Conservation (phyloP, 352 stramenopile genomes). For the Blastocystis sp. region DNA sequence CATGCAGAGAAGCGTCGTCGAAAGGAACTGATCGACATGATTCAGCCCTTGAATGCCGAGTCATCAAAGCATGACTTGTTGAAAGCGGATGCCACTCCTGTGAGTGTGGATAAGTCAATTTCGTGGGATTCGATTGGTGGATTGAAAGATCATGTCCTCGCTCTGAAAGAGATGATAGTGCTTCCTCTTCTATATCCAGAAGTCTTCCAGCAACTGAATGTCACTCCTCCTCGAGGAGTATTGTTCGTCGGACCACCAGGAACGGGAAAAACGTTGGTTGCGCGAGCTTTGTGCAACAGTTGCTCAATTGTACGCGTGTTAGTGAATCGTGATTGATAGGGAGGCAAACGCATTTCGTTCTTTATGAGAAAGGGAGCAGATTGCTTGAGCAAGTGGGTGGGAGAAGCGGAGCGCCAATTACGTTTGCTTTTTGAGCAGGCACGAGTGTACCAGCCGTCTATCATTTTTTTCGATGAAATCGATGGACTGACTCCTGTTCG, state of each 20-base stretch:
- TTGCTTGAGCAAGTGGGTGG: constrained; percentile 83
- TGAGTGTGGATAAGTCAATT: constrained; percentile 76
- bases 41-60: constrained; percentile 8
- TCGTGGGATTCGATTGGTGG: constrained; percentile 79
- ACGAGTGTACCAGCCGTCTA: constrained; percentile 75
- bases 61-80: constrained; percentile 67
- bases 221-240: constrained; percentile 76
- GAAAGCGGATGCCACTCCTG: constrained; percentile 74
- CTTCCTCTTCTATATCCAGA: constrained; percentile 83
- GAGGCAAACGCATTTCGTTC: constrained; percentile 77
- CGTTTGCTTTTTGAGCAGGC: constrained; percentile 81
- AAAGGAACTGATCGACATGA: neutral
- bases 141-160: constrained; percentile 76
- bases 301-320: constrained; percentile 67
- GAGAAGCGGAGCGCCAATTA: constrained; percentile 81
- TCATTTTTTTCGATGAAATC: constrained; percentile 91
- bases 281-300: constrained; percentile 79
- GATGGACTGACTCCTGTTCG: constrained; percentile 82
- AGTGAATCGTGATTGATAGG: constrained; percentile 44
- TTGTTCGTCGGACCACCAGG: constrained; percentile 79
- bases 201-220: constrained; percentile 81
- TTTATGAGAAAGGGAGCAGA: constrained; percentile 87
- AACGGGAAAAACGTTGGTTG: constrained; percentile 83
- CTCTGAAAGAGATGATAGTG: constrained; percentile 87
- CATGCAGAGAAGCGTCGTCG: neutral